Conservation (phyloP, 305 asterid genomes). For the Rubia occidens region DNA sequence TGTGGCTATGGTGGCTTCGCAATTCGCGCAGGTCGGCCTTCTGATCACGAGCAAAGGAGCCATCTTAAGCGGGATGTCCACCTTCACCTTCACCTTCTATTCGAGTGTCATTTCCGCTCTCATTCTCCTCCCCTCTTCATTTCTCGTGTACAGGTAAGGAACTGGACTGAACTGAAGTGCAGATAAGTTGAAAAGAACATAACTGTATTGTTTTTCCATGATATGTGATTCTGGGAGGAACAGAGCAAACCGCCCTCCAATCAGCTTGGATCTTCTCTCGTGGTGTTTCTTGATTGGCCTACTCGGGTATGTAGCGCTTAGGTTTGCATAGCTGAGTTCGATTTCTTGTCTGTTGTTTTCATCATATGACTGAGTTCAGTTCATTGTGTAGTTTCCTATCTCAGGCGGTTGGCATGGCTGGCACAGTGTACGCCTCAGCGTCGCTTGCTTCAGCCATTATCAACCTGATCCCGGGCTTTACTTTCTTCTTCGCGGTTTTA, state of each 20-base stretch:
- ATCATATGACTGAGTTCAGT: background rate
- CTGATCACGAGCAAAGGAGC: constrained; percentile 67
- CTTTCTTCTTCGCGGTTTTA: constrained; percentile 61
- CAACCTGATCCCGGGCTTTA: constrained; percentile 66
- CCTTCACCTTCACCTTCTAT: constrained; percentile 59
- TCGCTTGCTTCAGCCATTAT: constrained; percentile 39
- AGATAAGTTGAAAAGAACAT: too few species aligned
- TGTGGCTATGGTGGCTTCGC: constrained; percentile 46
- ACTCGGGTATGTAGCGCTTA: constrained; percentile 74
- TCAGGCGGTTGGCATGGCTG: constrained; percentile 48
- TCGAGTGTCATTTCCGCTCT: constrained; percentile 77
- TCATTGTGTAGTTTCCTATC: constrained; percentile 31
- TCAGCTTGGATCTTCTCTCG: constrained; percentile 39
- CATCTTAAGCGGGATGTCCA: constrained; percentile 72
- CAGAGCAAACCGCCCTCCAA: constrained; percentile 60
- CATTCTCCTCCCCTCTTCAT: constrained; percentile 69
- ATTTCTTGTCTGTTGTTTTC: background rate
- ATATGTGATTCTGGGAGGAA: background rate
- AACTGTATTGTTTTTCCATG: background rate
- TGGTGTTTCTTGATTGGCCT: constrained; percentile 64
- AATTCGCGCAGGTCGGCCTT: constrained; percentile 66
- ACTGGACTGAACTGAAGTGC: background rate
- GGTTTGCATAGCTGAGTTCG: background rate
- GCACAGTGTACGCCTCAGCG: constrained; percentile 36
- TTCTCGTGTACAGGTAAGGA: constrained; percentile 49